A percentile compares a stretch with the other conserved stretches of the same genome.
These are phyloP conservation scores for Blastocrithidia nonstop DNA, from an alignment of 208 protist species.

Conservation along the genomic window DNA sequence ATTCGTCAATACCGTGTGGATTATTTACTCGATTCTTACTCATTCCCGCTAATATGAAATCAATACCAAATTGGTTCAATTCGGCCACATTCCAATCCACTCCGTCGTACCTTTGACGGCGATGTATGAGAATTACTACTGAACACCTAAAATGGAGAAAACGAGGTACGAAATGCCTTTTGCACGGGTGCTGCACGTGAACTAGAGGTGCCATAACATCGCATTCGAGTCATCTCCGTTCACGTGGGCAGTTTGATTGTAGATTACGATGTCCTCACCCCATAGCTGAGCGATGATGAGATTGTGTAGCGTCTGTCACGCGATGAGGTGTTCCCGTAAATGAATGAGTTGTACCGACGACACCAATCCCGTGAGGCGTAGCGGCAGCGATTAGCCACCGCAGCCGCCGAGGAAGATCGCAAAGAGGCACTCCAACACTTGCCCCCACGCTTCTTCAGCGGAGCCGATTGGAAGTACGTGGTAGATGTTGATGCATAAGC, in stretches of 20 bases:
- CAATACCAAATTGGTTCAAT: not conserved
- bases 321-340: not conserved
- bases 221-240: constrained; percentile 5
- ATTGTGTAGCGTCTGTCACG: not conserved
- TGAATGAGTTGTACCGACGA: not conserved
- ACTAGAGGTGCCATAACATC: constrained; percentile 10
- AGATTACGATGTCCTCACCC: not conserved
- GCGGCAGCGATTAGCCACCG: not conserved
- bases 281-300: not conserved
- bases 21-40: not conserved
- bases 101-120: constrained; percentile 10
- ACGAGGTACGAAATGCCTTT: constrained; percentile 17
- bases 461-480: not conserved
- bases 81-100: not conserved
- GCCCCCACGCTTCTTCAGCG: not conserved
- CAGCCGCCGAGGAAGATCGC: not conserved
- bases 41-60: not conserved
- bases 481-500: not conserved
- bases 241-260: not conserved
- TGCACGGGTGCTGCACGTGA: constrained; percentile 16
- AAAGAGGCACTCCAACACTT: not conserved
- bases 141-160: constrained; percentile 3
- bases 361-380: not conserved
- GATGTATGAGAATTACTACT: constrained; percentile 30
- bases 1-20: no score